Conservation (phyloP, 192 early-diverging fungal genomes). For the Backusella liffmaniae region DNA sequence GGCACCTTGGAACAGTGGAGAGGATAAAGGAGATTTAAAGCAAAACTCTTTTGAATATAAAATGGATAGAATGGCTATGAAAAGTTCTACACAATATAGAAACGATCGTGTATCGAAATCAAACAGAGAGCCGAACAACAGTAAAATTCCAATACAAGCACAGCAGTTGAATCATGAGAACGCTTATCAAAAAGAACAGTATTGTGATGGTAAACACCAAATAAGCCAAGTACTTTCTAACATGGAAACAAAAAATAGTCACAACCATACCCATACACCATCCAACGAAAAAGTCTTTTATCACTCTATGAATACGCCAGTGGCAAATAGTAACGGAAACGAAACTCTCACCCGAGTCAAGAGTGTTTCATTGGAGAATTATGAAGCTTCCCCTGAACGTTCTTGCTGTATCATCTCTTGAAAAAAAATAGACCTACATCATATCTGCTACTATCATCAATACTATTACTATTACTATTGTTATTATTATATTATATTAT, state of each 20-base stretch:
- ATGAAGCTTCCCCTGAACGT: neutral
- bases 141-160: neutral
- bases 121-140: neutral
- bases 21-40: neutral
- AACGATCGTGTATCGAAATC: neutral
- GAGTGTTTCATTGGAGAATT: neutral
- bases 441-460: neutral
- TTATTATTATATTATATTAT: neutral
- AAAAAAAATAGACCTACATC: neutral
- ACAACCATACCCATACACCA: neutral
- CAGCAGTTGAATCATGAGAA: neutral
- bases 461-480: neutral
- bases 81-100: neutral
- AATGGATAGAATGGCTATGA: neutral
- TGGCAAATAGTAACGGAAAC: neutral
- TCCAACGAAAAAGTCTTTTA: neutral
- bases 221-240: neutral
- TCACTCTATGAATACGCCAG: neutral
- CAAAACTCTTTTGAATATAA: neutral
- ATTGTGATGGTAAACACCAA: neutral
- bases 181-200: neutral
- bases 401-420: slow-evolving; percentile 1
- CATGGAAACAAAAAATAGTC: neutral
- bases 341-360: neutral
- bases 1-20: neutral